Percentiles rank a stretch among this genome's conserved stretches.
Evolutionary conservation across 176 grass and related monocot species (phyloP).

Genomic region (Oryza officinalis): DNA sequence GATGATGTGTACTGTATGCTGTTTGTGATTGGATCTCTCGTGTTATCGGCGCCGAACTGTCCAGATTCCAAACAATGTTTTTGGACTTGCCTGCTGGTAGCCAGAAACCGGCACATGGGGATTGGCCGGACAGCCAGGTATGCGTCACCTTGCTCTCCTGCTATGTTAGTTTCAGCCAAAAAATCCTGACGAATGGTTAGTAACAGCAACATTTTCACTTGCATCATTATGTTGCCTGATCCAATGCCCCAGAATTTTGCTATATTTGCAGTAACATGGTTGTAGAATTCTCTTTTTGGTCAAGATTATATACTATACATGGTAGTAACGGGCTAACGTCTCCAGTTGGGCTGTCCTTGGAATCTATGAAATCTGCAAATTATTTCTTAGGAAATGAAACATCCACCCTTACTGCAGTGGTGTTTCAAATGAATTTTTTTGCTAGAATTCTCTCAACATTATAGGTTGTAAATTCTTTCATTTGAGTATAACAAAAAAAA

Average conservation of each 20-base stretch:
- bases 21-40: constrained; percentile 30
- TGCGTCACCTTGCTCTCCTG: constrained; percentile 27
- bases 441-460: not conserved
- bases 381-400: not conserved
- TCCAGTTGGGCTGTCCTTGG: no score
- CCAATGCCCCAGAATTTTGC: not conserved
- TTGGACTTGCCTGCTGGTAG: constrained; percentile 5
- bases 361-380: not conserved
- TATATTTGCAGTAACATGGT: not conserved
- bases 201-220: not conserved
- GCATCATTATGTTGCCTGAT: not conserved
- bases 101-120: constrained; percentile 40
- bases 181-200: not conserved
- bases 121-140: constrained; percentile 19
- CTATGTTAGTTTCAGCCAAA: not conserved
- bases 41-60: constrained; percentile 17
- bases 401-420: not conserved
- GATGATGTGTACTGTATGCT: not conserved
- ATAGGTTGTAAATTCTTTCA: not conserved
- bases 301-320: not conserved
- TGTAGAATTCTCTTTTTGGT: not conserved
- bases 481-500: not conserved
- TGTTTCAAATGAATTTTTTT: not conserved
- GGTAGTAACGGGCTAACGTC: no score
- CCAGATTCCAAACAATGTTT: constrained; percentile 41